Base-by-base conservation (phyloP, 371 early-diverging fungal genomes). In the Dichotomocladium elegans region DNA sequence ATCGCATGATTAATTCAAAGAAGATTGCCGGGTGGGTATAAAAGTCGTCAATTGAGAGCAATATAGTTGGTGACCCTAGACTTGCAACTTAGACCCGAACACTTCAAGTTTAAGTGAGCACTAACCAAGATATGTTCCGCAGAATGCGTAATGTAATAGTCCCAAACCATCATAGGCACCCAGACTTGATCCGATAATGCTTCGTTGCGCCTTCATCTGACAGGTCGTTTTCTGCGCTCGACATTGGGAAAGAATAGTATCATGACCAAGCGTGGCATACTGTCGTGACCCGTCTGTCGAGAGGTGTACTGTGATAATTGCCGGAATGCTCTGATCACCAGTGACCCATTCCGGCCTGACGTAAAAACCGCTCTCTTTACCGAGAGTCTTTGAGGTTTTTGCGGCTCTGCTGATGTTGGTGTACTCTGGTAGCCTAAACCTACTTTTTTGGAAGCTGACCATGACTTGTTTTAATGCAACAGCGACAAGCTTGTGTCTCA, bases 181-280 rank as follows among this genome's bases (percentile, higher is more conserved):
- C 35, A 87, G 75, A 29, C 88, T 85, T 11, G 84, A 77, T 7
- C 61, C 69, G 7, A 94, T 66, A 15, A 92, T 66, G 0, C 90
- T 87, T 25, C 80, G 66, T 28, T 75, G 73, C 1, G 75, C 64
- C 47, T 73, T 75, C 77, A 94, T 79, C 51, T 85, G 82, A 60
- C 85, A 85, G n/a, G 89, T 90, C 44, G 81, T 82, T 56, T 87
- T 89, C 57, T 92, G 91, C 9, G 89, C 76, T 37, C 87, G 72
- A 63, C 92, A 89, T 49, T 88, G 89, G 19, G 86, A 74, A 58
- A 94, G 54, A 25, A 93, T 61, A 1, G 83, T 77, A 3, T 72
- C 58, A 67, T 93, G 92, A 9, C 81, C 74, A 31, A 88, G 63
- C 28, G 73, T 63, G 25, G 85, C 77, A 53, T 81, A 83, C 24